phyloP scores from a whole-genome alignment of 495 filamentous ascomycete species.

The Hypomontagnella monticulosa region DNA sequence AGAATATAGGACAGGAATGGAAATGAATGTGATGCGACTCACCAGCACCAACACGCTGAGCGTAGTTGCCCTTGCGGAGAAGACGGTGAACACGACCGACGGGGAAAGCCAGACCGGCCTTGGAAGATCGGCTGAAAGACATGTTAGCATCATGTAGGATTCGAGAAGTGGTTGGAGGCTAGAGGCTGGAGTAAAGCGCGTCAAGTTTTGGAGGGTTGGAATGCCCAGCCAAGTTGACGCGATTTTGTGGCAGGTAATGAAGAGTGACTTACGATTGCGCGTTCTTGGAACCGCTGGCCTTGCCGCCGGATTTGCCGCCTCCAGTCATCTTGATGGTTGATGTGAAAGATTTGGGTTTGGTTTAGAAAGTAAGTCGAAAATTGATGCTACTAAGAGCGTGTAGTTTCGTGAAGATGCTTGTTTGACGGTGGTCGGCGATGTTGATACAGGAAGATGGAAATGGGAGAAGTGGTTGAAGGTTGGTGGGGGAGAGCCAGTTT shows the following conservation, averaged over 20 bases:
- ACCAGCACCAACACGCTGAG: constrained; percentile 98
- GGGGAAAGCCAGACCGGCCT: constrained; percentile 99
- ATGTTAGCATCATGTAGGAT: constrained; percentile 43
- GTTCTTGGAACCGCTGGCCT: constrained; percentile 96
- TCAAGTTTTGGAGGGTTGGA: too few species aligned
- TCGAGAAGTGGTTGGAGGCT: neutral
- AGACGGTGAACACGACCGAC: constrained; percentile 99
- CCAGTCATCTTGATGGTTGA: constrained; percentile 89
- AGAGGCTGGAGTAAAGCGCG: too few species aligned
- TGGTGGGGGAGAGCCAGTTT: constrained; percentile 59
- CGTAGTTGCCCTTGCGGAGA: constrained; percentile 99
- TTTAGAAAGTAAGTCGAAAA: constrained; percentile 41
- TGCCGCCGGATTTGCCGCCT: constrained; percentile 97
- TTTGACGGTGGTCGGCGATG: constrained; percentile 26
- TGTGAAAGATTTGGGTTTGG: constrained; percentile 43
- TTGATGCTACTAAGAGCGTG: constrained; percentile 36
- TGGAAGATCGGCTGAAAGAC: constrained; percentile 86
- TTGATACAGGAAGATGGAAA: constrained; percentile 48
- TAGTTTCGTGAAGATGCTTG: constrained; percentile 26
- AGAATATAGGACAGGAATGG: constrained; percentile 31
- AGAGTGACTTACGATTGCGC: constrained; percentile 84
- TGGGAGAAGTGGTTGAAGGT: constrained; percentile 47
- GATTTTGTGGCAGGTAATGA: neutral
- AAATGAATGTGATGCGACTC: constrained; percentile 42
- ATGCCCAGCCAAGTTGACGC: too few species aligned